Conservation (phyloP, 2,329 filamentous ascomycete genomes). For the Botrytis paeoniae region DNA sequence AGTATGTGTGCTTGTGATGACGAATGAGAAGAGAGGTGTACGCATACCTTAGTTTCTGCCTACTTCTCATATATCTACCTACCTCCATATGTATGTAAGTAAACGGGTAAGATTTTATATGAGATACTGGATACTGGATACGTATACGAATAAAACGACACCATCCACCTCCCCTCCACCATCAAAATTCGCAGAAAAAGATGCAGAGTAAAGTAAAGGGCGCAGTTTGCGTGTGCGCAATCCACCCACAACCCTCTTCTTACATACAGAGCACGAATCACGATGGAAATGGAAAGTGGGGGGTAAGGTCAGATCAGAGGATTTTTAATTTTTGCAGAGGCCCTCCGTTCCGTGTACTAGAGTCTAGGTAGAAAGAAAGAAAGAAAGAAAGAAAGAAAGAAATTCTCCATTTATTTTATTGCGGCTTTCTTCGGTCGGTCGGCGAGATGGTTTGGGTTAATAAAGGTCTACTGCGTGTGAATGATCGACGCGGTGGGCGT, state of each 20-base stretch:
- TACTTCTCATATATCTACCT: too few species aligned
- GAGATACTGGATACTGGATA: neutral
- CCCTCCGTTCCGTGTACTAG: too few species aligned
- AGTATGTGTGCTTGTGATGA: neutral
- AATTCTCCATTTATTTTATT: neutral
- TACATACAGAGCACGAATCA: too few species aligned
- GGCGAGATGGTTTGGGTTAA: conserved; percentile 4
- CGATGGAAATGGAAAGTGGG: neutral
- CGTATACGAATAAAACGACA: too few species aligned
- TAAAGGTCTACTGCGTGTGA: neutral
- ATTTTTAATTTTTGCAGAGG: neutral
- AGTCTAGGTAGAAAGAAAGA: too few species aligned
- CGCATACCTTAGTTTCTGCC: neutral
- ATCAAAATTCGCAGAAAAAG: too few species aligned
- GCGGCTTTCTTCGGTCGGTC: neutral
- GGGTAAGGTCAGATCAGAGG: neutral
- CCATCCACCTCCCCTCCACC: too few species aligned
- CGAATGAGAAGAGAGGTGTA: neutral
- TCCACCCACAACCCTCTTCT: neutral
- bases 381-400: too few species aligned
- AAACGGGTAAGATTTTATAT: neutral
- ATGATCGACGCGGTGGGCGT: neutral
- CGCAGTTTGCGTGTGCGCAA: neutral
- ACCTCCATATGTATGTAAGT: neutral
- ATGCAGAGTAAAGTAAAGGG: neutral